A percentile compares a stretch with the other conserved stretches of the same genome.
Conservation (phyloP, 2,329 filamentous ascomycete species). For the Emergomyces pasteurianus region DNA sequence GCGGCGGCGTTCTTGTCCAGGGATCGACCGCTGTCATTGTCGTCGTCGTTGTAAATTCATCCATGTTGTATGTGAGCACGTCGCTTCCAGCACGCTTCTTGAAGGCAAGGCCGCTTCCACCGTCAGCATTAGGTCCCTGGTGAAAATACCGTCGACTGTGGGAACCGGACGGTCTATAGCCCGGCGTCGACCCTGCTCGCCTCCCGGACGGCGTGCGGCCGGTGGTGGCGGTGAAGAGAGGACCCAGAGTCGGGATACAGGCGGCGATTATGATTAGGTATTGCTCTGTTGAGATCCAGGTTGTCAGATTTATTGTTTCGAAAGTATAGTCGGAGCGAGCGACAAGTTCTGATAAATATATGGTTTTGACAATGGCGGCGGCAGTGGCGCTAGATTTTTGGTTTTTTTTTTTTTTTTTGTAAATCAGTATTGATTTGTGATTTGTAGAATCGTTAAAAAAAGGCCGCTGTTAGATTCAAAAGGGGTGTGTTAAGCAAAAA, state of each 20-base stretch:
- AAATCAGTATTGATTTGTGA: neutral
- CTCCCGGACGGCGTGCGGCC: neutral
- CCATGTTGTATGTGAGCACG: neutral
- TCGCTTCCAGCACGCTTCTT: neutral
- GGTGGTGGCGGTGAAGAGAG: conserved; percentile 1
- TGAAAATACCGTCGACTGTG: neutral
- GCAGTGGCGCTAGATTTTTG: conserved; percentile 7
- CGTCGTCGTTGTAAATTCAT: conserved; percentile 3
- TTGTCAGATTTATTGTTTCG: conserved; percentile 2
- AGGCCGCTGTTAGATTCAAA: no score
- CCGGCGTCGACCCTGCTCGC: neutral
- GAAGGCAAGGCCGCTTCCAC: neutral
- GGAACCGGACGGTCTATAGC: neutral
- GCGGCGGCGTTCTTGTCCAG: neutral
- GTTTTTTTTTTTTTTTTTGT: neutral
- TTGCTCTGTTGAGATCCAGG: conserved; percentile 7
- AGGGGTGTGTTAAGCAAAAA: neutral
- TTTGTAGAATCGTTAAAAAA: neutral
- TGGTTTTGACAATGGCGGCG: conserved; percentile 6
- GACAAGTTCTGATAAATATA: conserved; percentile 3
- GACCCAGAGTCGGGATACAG: conserved; percentile 7
- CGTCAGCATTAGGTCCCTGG: neutral
- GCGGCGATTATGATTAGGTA: conserved; percentile 10
- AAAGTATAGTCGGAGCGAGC: conserved; percentile 7
- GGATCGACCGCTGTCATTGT: neutral